Conservation (phyloP, 2,329 filamentous ascomycete species). For the Didymella sp. region DNA sequence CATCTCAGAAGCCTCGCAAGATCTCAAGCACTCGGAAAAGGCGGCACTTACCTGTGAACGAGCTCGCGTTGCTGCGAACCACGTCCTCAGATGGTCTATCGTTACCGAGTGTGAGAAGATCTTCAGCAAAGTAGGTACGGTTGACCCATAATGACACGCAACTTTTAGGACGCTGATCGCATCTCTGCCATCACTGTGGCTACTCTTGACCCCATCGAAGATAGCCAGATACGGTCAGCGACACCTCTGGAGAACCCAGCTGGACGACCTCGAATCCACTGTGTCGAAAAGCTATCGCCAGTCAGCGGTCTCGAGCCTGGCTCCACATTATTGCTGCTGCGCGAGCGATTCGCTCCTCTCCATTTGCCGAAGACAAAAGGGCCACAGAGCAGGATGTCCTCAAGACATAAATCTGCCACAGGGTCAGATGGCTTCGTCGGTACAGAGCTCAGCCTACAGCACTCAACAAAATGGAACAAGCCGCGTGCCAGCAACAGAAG, state of each 20-base stretch:
- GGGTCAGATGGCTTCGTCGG: slow-evolving; percentile 25
- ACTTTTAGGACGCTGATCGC: slow-evolving; percentile 24
- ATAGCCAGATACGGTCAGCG: slow-evolving; percentile 23
- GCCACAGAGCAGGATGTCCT: neutral
- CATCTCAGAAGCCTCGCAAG: neutral
- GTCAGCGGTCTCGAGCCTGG: neutral
- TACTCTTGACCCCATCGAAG: slow-evolving; percentile 37
- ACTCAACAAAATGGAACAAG: neutral
- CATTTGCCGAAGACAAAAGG: too few relatives aligned
- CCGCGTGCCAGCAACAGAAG: neutral
- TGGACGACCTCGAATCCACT: neutral
- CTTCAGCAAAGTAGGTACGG: neutral
- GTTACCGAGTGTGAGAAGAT: slow-evolving; percentile 32
- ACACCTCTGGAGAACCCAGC: neutral
- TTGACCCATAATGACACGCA: neutral
- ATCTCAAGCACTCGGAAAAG: slow-evolving; percentile 26
- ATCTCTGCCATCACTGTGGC: slow-evolving; percentile 14
- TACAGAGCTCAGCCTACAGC: slow-evolving; percentile 12
- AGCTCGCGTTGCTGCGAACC: slow-evolving; percentile 38
- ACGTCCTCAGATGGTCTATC: slow-evolving; percentile 39
- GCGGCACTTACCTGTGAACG: slow-evolving; percentile 30
- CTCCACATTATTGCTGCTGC: neutral
- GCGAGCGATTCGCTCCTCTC: neutral
- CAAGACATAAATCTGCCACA: neutral
- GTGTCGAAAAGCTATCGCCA: neutral